phyloP scores from a whole-genome alignment of 805 yeast genomes.

The Teunomyces cretensis region DNA sequence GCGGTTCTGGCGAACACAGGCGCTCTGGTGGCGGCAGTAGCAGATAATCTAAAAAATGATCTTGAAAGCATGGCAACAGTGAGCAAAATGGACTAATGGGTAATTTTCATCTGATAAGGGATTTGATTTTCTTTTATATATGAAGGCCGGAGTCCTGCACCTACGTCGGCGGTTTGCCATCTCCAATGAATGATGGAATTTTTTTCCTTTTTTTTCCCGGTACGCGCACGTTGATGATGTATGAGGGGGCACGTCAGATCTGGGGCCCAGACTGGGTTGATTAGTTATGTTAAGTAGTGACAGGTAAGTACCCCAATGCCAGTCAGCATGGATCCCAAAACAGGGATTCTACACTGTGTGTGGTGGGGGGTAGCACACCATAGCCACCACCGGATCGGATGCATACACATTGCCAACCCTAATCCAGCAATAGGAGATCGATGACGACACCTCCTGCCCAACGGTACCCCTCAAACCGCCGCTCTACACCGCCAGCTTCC shows the following conservation, averaged over 20 bases:
- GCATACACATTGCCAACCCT: no score
- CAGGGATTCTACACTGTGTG: no score
- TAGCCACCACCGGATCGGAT: no score
- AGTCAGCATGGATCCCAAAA: no score
- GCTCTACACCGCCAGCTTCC: no score
- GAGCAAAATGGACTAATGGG: neutral
- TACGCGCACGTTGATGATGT: neutral
- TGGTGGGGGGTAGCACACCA: no score
- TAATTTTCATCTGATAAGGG: conserved; percentile 2
- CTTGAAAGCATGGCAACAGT: conserved; percentile 24
- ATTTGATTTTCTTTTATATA: conserved; percentile 1
- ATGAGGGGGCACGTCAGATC: no score
- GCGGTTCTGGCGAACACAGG: conserved; percentile 4
- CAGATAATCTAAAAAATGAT: conserved; percentile 18
- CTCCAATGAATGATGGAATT: neutral
- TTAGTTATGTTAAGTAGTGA: no score
- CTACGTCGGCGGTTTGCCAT: neutral
- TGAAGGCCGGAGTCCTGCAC: conserved; percentile 1
- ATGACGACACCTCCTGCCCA: no score
- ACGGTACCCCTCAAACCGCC: no score
- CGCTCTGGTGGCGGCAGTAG: conserved; percentile 5
- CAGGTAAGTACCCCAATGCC: no score
- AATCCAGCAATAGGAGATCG: no score
- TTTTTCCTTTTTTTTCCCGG: neutral
- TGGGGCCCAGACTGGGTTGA: neutral